Base-by-base conservation (phyloP, 1,284 basidiomycete genomes). In the Tylopilus sp. region DNA sequence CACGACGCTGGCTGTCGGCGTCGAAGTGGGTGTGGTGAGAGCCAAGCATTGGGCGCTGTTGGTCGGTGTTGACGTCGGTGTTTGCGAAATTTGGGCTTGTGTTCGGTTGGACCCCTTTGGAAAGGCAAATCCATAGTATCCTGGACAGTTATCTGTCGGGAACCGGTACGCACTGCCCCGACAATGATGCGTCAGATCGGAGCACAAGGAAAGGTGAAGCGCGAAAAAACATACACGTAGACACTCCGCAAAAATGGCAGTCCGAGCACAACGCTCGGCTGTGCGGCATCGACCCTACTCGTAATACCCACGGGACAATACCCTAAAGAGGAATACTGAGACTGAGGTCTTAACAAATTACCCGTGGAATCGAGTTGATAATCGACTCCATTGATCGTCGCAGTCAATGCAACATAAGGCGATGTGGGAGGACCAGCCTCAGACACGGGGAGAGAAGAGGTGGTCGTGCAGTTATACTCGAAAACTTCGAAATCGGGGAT, bases 301-400 rank as follows among this genome's bases (percentile, higher is more conserved):
- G 0, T 45, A 19, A 71, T 56, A n/a, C 61, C 68, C 10, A 71
- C 56, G 4, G 58, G 59, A 50, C 69, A 68, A 43, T 24, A 56
- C 0, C 63, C 63, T 15, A 13, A n/a, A n/a, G 29, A 31, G 29
- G 29, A 11, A 19, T 36, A 9, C 35, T 19, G 2, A 5, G 48
- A 41, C 19, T 19, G 11, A 0, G 65, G 65, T 13, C 63, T 48
- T 11, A 71, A 28, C 32, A 68, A 48, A 43, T 64, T 65, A 22
- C 53, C 47, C 0, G 43, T 17, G 1, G 67, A 67, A 36, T 71
- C 66, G 3, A 68, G 59, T 31, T 37, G 63, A 48, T 71, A 68
- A 41, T 71, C 68, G 25, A 71, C 61, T 1, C 67, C 68, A 19
- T 71, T 69, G 49, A 72, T 69, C 1, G 58, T 65, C 13, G 51